These are phyloP conservation scores for Ceratobasidium sp. DNA, from an alignment of 1,284 basidiomycete genomes.

Conservation along the genomic window DNA sequence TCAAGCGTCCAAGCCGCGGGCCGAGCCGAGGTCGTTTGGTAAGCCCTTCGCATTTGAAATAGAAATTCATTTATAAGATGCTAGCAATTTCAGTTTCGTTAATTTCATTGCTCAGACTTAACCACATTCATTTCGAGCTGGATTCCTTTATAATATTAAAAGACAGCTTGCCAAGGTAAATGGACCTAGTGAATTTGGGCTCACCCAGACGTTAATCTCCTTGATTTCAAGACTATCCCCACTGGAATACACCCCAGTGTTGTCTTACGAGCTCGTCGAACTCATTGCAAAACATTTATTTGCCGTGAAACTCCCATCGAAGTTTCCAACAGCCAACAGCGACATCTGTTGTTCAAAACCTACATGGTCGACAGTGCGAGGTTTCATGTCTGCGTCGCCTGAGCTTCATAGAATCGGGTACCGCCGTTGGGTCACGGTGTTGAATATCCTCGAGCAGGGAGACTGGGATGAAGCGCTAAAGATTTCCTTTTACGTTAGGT, in stretches of 20 bases:
- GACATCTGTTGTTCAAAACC: conserved; percentile 5
- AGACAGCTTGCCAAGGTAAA: no score
- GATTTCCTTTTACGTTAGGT: not conserved
- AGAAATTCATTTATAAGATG: no score
- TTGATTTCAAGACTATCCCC: not conserved
- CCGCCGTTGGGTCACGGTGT: not conserved
- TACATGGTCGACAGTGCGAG: not conserved
- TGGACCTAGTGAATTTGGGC: no score
- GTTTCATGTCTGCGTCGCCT: conserved; percentile 15
- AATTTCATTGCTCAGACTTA: no score
- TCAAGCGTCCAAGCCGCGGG: no score
- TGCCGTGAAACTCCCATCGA: not conserved
- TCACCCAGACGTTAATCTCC: no score
- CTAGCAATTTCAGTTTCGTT: no score
- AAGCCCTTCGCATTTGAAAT: no score
- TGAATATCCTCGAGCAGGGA: not conserved
- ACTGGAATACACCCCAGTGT: not conserved
- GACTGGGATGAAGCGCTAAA: conserved; percentile 2
- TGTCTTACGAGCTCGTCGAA: conserved; percentile 1
- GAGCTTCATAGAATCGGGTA: conserved; percentile 18
- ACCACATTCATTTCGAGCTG: no score
- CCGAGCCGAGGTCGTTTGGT: no score
- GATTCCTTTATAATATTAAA: no score
- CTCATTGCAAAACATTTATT: conserved; percentile 8
- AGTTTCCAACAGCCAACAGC: not conserved